Conservation (phyloP, 208 protist species). For the Trypanosoma caninum region DNA sequence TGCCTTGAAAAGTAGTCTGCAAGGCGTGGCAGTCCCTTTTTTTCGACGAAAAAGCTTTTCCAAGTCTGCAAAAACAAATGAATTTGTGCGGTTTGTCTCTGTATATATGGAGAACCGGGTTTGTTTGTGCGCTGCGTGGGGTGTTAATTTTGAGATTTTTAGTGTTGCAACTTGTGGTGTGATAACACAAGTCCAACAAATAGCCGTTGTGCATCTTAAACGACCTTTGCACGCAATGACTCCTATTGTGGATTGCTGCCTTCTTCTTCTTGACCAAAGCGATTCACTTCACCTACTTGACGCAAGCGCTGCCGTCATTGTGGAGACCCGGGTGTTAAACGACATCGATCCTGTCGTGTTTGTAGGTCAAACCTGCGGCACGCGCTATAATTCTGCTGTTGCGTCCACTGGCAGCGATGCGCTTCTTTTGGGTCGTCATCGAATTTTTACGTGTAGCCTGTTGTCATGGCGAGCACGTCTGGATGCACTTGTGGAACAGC, state of each 20-base stretch:
- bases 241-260: slow-evolving; percentile 31
- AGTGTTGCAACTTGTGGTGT: slow-evolving; percentile 27
- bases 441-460: slow-evolving; percentile 42
- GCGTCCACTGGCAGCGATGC: slow-evolving; percentile 27
- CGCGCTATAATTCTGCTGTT: slow-evolving; percentile 36
- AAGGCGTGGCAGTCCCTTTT: slow-evolving; percentile 22
- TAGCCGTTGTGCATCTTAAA: slow-evolving; percentile 28
- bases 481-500: slow-evolving; percentile 37
- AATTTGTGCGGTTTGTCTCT: slow-evolving; percentile 46
- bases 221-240: slow-evolving; percentile 41
- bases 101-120: slow-evolving; percentile 26
- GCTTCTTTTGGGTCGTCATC: slow-evolving; percentile 34
- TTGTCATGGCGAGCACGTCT: slow-evolving; percentile 69
- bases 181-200: slow-evolving; percentile 29
- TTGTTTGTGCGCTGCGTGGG: slow-evolving; percentile 53
- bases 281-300: slow-evolving; percentile 49
- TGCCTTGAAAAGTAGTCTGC: slow-evolving; percentile 32
- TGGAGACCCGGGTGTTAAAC: slow-evolving; percentile 39
- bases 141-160: slow-evolving; percentile 54
- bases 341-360: slow-evolving; percentile 39
- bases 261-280: slow-evolving; percentile 48
- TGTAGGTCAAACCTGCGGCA: slow-evolving; percentile 25
- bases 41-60: slow-evolving; percentile 33
- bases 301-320: slow-evolving; percentile 41
- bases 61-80: slow-evolving; percentile 24